Conservation (phyloP, 192 early-diverging fungal species). For the Coemansia sp. region DNA sequence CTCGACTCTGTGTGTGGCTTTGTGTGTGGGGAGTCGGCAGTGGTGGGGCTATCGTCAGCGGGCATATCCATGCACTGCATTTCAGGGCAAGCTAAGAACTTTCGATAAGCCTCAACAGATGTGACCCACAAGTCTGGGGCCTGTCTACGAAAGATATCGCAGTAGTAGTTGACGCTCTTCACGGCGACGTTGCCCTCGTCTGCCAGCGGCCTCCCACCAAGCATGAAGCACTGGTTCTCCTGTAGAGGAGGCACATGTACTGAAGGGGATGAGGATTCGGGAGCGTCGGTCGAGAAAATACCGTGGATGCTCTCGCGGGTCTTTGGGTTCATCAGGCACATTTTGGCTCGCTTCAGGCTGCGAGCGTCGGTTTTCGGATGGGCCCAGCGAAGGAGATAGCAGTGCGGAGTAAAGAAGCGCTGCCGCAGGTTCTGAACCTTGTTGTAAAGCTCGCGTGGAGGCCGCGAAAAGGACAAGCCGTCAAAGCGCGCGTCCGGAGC, state of each 20-base stretch:
- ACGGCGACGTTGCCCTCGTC: slow-evolving; percentile 8
- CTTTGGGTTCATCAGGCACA: slow-evolving; percentile 43
- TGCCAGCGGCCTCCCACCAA: neutral
- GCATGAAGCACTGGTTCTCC: neutral
- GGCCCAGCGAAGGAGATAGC: slow-evolving; percentile 48
- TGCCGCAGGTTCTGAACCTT: slow-evolving; percentile 50
- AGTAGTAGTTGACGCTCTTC: slow-evolving; percentile 51
- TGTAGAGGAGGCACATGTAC: neutral
- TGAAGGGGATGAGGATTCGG: slow-evolving; percentile 4
- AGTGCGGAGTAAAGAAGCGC: slow-evolving; percentile 48
- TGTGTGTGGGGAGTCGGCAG: neutral
- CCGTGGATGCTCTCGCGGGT: slow-evolving; percentile 46
- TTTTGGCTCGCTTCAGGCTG: slow-evolving; percentile 22
- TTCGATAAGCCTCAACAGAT: slow-evolving; percentile 37
- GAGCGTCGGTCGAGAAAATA: slow-evolving; percentile 23
- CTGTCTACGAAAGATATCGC: slow-evolving; percentile 40
- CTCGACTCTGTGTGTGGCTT: neutral
- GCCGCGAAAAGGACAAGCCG: slow-evolving; percentile 19
- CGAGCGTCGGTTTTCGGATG: slow-evolving; percentile 24
- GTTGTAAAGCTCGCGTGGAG: slow-evolving; percentile 49
- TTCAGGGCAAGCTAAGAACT: slow-evolving; percentile 26
- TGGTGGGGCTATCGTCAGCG: neutral
- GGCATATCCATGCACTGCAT: slow-evolving; percentile 9
- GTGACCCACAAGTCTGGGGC: slow-evolving; percentile 30
- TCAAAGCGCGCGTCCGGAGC: slow-evolving; percentile 35